Evolutionary conservation across 2,329 filamentous ascomycete species (phyloP), one percentile per base, ranked within the genome.

Genomic region (Cordyceps cateniannulata): DNA sequence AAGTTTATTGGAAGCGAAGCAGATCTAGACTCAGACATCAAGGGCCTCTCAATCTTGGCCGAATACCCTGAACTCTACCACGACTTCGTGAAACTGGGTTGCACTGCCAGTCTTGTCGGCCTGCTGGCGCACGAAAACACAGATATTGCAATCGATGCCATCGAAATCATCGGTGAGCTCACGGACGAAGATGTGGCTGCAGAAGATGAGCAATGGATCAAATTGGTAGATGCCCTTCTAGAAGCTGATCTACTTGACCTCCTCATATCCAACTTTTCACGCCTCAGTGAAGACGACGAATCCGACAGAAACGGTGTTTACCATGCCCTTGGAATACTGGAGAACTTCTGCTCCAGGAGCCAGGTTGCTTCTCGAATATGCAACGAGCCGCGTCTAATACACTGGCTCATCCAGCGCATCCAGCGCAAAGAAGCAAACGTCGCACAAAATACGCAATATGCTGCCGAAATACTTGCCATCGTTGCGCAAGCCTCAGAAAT

Each of bases 71-170:
- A 90, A 63, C 81, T 96, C 22, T 97, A 95, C 72, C 78, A 78
- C 14, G 90, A 96, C 63, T 92, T 96, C 69, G 86, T 88, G 35
- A 87, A 85, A 65, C 79, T 92, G 56, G 89, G 90, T 22, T 89
- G 86, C 62, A 85, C 86, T 0, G 83, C 76, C 5, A 93, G 88
- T 59, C 75, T 99, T 55, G 91, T 96, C 1, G 85, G 87, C 2
- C 75, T 99, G 57, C 78, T 99, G 53, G 88, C 93, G 18, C 95
- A 99, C 72, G 95, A 99, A 68, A 99, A 99, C 72, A 93, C 93
- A 0, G 95, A 99, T 70, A 96, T 99, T 65, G 92, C 95, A 12
- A 96, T 98, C 67, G 90, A 89, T 64, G 90, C 89, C 0, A 87
- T 96, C 54, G 90, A 98, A 76, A 90, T 97, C 51, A 85, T 99